A percentile compares a stretch with the other conserved stretches of the same genome.
Evolutionary conservation across 169 alveolate genomes (phyloP).

Genomic region (Babesia ovata): DNA sequence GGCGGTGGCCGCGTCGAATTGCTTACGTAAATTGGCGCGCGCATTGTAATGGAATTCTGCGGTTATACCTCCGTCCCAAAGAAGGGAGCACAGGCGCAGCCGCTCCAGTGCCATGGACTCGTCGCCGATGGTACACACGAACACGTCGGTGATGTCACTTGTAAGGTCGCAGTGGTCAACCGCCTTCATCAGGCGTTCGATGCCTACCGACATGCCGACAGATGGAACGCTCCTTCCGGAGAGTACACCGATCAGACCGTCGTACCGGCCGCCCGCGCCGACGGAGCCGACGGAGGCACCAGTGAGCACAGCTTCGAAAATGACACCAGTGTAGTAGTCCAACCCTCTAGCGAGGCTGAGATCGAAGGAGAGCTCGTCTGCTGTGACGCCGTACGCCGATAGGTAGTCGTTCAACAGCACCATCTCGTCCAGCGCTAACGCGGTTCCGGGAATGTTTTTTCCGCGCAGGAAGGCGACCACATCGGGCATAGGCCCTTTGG

Average conservation of each 20-base stretch:
- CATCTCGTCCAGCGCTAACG: slow-evolving; percentile 70
- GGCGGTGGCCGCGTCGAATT: slow-evolving; percentile 84
- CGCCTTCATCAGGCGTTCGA: slow-evolving; percentile 90
- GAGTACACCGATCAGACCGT: slow-evolving; percentile 90
- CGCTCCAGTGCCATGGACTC: slow-evolving; percentile 71
- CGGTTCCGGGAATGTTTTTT: slow-evolving; percentile 48
- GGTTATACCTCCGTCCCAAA: slow-evolving; percentile 72
- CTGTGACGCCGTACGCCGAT: slow-evolving; percentile 41
- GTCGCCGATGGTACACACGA: slow-evolving; percentile 75
- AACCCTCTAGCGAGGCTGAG: slow-evolving; percentile 94
- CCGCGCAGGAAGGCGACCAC: slow-evolving; percentile 76
- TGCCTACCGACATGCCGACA: slow-evolving; percentile 94
- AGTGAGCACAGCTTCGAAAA: slow-evolving; percentile 91
- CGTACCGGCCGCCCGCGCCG: slow-evolving; percentile 98
- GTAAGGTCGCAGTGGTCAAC: slow-evolving; percentile 13
- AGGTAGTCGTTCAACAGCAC: slow-evolving; percentile 67
- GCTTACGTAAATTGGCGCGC: slow-evolving; percentile 77
- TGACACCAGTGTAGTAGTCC: slow-evolving; percentile 96
- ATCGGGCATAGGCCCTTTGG: slow-evolving; percentile 82
- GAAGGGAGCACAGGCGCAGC: slow-evolving; percentile 63
- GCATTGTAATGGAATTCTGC: slow-evolving; percentile 72
- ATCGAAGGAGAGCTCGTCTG: slow-evolving; percentile 80
- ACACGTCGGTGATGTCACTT: slow-evolving; percentile 63
- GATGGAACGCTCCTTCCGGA: slow-evolving; percentile 90
- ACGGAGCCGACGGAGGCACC: slow-evolving; percentile 89